phyloP scores from a whole-genome alignment of 106 monocot genomes.

The Dendrobium huoshanense region DNA sequence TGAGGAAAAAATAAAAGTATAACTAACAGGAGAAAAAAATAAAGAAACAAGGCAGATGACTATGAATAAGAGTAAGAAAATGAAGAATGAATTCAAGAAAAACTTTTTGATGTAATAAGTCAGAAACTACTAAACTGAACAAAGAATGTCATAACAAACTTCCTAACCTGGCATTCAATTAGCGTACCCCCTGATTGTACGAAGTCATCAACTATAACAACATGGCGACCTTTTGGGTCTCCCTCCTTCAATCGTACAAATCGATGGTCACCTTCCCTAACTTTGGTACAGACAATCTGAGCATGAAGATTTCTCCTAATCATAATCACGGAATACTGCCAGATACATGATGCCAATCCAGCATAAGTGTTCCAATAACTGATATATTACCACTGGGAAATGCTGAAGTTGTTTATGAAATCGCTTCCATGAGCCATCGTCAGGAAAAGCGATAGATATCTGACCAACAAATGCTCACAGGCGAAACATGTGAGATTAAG shows the following conservation, averaged over 20 bases:
- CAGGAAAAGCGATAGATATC: conserved; percentile 99
- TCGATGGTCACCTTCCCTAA: conserved; percentile 86
- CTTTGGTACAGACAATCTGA: conserved; percentile 95
- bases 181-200: conserved; percentile 93
- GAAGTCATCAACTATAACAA: conserved; percentile 97
- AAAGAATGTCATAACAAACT: not conserved
- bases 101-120: no score
- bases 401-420: conserved; percentile 94
- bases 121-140: no score
- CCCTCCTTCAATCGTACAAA: conserved; percentile 92
- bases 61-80: not conserved
- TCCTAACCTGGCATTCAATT: conserved; percentile 85
- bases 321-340: not conserved
- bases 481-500: not conserved
- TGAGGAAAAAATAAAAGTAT: no score
- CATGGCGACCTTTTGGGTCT: conserved; percentile 90
- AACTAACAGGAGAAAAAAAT: no score
- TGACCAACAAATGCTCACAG: conserved; percentile 14
- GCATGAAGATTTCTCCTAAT: conserved; percentile 5
- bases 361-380: not conserved
- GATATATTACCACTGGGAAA: conserved; percentile 62
- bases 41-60: not conserved
- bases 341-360: not conserved
- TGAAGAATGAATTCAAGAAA: not conserved
- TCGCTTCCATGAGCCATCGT: conserved; percentile 95